Evolutionary conservation across 108 stramenopile species (phyloP).

Genomic region (Cyclotella cryptica): DNA sequence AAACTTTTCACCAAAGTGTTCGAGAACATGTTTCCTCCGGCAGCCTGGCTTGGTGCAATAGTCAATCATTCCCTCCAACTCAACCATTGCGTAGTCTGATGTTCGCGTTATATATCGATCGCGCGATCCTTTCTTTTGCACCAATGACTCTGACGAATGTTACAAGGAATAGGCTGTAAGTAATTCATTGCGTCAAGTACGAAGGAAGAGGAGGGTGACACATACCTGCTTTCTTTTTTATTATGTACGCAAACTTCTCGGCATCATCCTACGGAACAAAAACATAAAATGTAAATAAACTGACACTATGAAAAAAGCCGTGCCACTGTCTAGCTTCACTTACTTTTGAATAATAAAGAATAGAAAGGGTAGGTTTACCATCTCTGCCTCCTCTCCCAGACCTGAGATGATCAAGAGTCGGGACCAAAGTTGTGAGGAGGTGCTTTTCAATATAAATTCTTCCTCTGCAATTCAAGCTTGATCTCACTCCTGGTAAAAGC

Average conservation of each 20-base stretch:
- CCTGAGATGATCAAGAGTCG: background rate
- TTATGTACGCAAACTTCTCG: conserved; percentile 66
- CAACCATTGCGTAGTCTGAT: conserved; percentile 53
- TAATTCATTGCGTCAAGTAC: background rate
- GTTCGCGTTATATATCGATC: conserved; percentile 29
- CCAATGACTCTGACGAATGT: conserved; percentile 15
- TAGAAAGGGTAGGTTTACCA: conserved; percentile 74
- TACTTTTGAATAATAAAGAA: conserved; percentile 76
- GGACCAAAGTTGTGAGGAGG: background rate
- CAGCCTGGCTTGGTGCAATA: conserved; percentile 75
- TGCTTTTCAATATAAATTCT: background rate
- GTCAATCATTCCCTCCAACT: conserved; percentile 74
- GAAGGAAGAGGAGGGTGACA: background rate
- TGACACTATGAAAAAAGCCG: background rate
- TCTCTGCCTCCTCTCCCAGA: conserved; percentile 88
- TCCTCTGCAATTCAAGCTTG: background rate
- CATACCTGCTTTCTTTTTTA: conserved; percentile 51
- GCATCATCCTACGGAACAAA: conserved; percentile 62
- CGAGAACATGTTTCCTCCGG: conserved; percentile 71
- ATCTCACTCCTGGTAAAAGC: conserved; percentile 86
- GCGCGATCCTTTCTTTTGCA: conserved; percentile 29
- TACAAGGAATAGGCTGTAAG: background rate
- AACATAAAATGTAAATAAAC: background rate
- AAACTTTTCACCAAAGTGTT: conserved; percentile 80
- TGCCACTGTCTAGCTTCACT: background rate